These are phyloP conservation scores for Durotheca rogersii DNA, from an alignment of 495 filamentous ascomycete species.

Conservation along the genomic window DNA sequence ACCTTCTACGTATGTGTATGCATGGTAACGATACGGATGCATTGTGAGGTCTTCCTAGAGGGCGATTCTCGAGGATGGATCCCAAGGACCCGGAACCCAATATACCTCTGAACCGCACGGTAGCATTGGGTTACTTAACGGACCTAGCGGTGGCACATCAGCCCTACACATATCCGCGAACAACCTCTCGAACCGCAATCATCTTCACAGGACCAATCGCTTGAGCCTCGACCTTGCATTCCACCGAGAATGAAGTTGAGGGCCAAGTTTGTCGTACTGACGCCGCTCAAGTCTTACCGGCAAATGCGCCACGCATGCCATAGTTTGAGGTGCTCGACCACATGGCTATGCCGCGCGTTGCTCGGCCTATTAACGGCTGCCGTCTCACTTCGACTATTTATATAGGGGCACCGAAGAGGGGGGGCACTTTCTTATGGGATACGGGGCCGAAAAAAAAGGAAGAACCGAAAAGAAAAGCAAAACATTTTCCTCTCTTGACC, in stretches of 20 bases:
- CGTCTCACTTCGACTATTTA: slow-evolving; percentile 2
- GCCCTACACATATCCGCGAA: background rate
- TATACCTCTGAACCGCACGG: background rate
- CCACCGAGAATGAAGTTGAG: slow-evolving; percentile 20
- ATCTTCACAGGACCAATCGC: slow-evolving; percentile 1
- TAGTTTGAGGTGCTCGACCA: slow-evolving; percentile 3
- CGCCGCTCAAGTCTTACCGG: slow-evolving; percentile 4
- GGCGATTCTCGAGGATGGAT: background rate
- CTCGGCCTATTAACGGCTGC: slow-evolving; percentile 13
- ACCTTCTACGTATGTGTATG: no score
- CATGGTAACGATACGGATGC: no score
- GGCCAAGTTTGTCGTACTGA: slow-evolving; percentile 13
- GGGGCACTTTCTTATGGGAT: background rate
- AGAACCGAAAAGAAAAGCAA: background rate
- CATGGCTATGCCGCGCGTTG: slow-evolving; percentile 9
- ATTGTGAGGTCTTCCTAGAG: no score
- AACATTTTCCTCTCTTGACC: slow-evolving; percentile 2
- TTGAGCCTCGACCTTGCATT: slow-evolving; percentile 12
- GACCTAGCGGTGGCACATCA: slow-evolving; percentile 7
- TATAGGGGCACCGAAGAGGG: slow-evolving; percentile 6
- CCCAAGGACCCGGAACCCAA: background rate
- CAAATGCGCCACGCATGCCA: slow-evolving; percentile 16
- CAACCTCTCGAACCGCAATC: background rate
- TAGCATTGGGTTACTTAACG: slow-evolving; percentile 14
- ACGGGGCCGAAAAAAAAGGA: background rate